Percentiles rank a stretch among this genome's conserved stretches.
phyloP scores from a whole-genome alignment of 2,329 filamentous ascomycete species.

The Penicillium vulpinum region DNA sequence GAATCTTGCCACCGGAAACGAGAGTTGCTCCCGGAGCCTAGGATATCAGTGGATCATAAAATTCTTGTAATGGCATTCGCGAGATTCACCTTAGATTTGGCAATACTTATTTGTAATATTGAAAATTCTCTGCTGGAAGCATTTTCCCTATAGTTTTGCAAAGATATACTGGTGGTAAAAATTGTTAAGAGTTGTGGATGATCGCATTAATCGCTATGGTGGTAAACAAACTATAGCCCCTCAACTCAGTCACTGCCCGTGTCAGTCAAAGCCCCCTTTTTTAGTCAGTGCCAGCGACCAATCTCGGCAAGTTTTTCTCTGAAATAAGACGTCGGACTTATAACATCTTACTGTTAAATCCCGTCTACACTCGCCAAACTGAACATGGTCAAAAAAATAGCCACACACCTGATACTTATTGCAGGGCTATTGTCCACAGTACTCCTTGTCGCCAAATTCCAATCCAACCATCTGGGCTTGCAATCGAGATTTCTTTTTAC shows the following conservation, averaged over 20 bases:
- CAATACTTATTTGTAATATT: background rate
- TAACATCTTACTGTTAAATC: background rate
- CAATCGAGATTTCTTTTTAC: background rate
- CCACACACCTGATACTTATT: conserved; percentile 3
- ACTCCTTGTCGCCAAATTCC: background rate
- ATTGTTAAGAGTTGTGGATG: background rate
- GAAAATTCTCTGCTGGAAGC: background rate
- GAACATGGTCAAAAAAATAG: conserved; percentile 2
- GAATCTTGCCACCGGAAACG: background rate
- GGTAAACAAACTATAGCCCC: background rate
- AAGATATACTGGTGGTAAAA: background rate
- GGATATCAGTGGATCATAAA: background rate
- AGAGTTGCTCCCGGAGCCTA: background rate
- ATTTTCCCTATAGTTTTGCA: background rate
- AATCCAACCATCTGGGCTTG: background rate
- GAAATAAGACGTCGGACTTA: background rate
- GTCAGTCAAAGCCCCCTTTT: background rate
- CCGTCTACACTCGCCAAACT: background rate
- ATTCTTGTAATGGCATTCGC: background rate
- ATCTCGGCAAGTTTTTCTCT: background rate
- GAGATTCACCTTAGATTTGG: background rate
- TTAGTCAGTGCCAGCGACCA: background rate
- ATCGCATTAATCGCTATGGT: background rate
- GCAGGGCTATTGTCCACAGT: conserved; percentile 4
- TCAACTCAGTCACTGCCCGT: background rate